These are phyloP conservation scores for Fraxinus ornus DNA, from an alignment of 305 asterid species.

Conservation along the genomic window DNA sequence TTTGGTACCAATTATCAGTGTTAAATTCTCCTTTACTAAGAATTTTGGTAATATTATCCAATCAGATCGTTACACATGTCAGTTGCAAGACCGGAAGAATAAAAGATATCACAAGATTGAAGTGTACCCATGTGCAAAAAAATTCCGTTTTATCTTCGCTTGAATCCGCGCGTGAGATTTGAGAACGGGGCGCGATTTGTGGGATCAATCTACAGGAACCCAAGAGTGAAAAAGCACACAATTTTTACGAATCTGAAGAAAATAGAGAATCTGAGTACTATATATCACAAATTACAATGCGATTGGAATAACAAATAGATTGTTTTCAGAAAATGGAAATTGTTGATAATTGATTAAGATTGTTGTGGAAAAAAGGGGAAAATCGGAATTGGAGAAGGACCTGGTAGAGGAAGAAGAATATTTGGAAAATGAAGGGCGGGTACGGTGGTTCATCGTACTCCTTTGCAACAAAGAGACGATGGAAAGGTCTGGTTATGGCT, in stretches of 20 bases:
- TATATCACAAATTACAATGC: slow-evolving; percentile 4
- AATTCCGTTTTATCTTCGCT: not conserved
- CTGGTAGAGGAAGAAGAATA: slow-evolving; percentile 34
- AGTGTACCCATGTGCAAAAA: not conserved
- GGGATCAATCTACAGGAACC: slow-evolving; percentile 1
- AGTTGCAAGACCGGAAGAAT: not conserved
- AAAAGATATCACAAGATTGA: not conserved
- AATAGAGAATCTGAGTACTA: not conserved
- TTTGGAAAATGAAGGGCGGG: slow-evolving; percentile 44
- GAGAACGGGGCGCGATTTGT: not conserved
- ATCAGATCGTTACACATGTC: not conserved
- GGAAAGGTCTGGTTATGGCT: slow-evolving; percentile 75
- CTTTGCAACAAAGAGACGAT: slow-evolving; percentile 71
- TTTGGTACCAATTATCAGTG: not conserved
- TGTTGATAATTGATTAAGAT: not conserved
- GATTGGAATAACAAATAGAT: slow-evolving; percentile 22
- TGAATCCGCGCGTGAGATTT: slow-evolving; percentile 10
- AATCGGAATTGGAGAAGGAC: slow-evolving; percentile 12
- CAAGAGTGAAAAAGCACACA: not conserved
- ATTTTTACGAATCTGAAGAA: not conserved
- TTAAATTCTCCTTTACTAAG: not conserved
- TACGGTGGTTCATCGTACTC: slow-evolving; percentile 51
- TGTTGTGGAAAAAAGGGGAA: slow-evolving; percentile 20
- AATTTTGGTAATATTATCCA: not conserved
- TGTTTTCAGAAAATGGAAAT: slow-evolving; percentile 2